Percentiles rank a stretch among this genome's conserved stretches.
Evolutionary conservation across 805 yeast species (phyloP).

Genomic region (Yamadazyma laniorum): DNA sequence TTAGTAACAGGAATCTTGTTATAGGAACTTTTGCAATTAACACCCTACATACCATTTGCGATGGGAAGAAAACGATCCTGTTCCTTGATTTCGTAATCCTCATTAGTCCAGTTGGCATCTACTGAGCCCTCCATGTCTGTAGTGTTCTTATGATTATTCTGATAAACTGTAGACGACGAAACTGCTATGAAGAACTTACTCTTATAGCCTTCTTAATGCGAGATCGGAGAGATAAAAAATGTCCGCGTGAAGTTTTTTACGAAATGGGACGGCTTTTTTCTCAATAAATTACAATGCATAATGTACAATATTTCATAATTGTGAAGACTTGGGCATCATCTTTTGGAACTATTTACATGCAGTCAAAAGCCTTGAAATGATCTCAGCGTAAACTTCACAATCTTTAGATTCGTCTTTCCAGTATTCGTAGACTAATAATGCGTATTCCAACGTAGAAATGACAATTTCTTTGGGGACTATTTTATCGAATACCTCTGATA

Average conservation of each 20-base stretch:
- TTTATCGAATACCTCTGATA: constrained; percentile 8
- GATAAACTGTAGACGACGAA: background rate
- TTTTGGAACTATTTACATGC: constrained; percentile 1
- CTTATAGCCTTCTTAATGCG: constrained; percentile 13
- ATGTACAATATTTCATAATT: too few species aligned
- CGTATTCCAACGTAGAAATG: constrained; percentile 24
- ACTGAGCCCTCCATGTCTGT: constrained; percentile 6
- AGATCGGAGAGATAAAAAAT: constrained; percentile 20
- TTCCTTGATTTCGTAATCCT: constrained; percentile 43
- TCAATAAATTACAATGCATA: too few species aligned
- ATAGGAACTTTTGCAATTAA: background rate
- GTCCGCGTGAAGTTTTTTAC: too few species aligned
- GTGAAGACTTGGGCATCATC: too few species aligned
- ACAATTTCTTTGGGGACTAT: constrained; percentile 18
- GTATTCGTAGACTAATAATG: constrained; percentile 28
- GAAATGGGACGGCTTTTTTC: too few species aligned
- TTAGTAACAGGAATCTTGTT: constrained; percentile 7
- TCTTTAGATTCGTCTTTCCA: constrained; percentile 37
- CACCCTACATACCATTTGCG: constrained; percentile 36
- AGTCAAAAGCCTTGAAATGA: constrained; percentile 22
- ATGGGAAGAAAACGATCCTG: constrained; percentile 45
- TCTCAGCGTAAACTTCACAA: constrained; percentile 29
- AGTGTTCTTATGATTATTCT: background rate
- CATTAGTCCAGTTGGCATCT: constrained; percentile 16
- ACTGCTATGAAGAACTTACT: background rate